Percentiles rank a stretch among this genome's conserved stretches.
These are phyloP conservation scores for Vitis cinerea DNA, from an alignment of 164 flowering plant species.

Conservation along the genomic window DNA sequence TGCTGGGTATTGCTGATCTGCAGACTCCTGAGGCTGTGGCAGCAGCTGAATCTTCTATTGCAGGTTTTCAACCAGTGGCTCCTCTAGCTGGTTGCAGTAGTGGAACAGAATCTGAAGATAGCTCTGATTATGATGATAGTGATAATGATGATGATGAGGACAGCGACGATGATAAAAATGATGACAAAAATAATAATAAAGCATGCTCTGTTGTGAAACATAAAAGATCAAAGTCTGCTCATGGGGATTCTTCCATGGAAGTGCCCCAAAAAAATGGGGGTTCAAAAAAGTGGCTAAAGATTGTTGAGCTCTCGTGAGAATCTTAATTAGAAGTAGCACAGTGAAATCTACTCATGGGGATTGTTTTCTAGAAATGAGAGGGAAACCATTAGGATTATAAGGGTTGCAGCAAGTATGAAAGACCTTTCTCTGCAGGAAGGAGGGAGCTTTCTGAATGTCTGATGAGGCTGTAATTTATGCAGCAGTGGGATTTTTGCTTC, in stretches of 20 bases:
- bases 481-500: too few species aligned
- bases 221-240: slow-evolving; percentile 17
- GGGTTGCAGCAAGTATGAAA: too few species aligned
- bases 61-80: slow-evolving; percentile 40
- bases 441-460: too few species aligned
- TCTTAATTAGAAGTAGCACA: too few species aligned
- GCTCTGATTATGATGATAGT: slow-evolving; percentile 18
- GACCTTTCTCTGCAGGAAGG: too few species aligned
- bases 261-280: not conserved
- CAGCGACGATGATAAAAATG: slow-evolving; percentile 2
- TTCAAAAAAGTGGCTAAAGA: slow-evolving; percentile 40
- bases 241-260: slow-evolving; percentile 11
- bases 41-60: slow-evolving; percentile 79
- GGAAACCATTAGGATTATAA: too few species aligned
- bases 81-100: slow-evolving; percentile 23
- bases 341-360: too few species aligned
- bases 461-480: too few species aligned
- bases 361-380: too few species aligned
- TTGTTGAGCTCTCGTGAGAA: slow-evolving; percentile 47
- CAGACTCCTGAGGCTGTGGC: slow-evolving; percentile 85
- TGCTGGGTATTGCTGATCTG: slow-evolving; percentile 87
- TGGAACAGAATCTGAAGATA: slow-evolving; percentile 38
- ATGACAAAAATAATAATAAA: not conserved
- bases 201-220: not conserved
- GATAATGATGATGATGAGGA: slow-evolving; percentile 15